Conservation (phyloP, 768 basidiomycete species). For the Mycena haematopus region DNA sequence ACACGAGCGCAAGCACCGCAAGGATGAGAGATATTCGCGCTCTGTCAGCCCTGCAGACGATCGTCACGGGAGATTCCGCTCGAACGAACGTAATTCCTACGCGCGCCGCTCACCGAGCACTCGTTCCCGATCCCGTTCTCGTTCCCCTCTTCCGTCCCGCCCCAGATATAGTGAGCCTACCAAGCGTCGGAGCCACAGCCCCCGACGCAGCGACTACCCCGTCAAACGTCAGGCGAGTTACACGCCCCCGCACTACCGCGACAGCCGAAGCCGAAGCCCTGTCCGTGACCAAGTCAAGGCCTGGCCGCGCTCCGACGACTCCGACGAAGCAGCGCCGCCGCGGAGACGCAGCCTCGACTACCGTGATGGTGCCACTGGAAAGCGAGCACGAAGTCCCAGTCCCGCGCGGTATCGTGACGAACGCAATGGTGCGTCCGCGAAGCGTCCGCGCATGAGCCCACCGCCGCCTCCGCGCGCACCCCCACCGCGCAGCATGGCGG, state of each 20-base stretch:
- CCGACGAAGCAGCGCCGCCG: conserved; percentile 43
- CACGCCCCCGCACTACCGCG: conserved; percentile 42
- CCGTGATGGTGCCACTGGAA: conserved; percentile 40
- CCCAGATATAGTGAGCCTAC: conserved; percentile 32
- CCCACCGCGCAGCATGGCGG: conserved; percentile 33
- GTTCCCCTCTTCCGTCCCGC: conserved; percentile 32
- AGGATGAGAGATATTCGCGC: conserved; percentile 33
- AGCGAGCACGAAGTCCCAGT: conserved; percentile 48
- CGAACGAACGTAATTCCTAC: conserved; percentile 41
- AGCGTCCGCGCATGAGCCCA: conserved; percentile 58
- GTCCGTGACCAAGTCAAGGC: conserved; percentile 38
- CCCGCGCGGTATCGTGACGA: conserved; percentile 32
- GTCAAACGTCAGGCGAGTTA: conserved; percentile 32
- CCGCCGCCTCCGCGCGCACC: conserved; percentile 41
- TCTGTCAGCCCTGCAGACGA: conserved; percentile 38
- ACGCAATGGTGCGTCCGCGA: conserved; percentile 40
- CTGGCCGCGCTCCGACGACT: conserved; percentile 61
- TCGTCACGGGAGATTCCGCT: conserved; percentile 33
- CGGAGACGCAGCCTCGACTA: conserved; percentile 21
- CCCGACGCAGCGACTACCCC: conserved; percentile 33
- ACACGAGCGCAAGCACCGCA: conserved; percentile 44
- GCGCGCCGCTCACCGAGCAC: conserved; percentile 58
- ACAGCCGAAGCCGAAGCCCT: conserved; percentile 40
- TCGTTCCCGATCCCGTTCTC: conserved; percentile 40
- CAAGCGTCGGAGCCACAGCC: conserved; percentile 35